Evolutionary conservation across 2,329 filamentous ascomycete species (phyloP).

Genomic region (Monascus ruber): DNA sequence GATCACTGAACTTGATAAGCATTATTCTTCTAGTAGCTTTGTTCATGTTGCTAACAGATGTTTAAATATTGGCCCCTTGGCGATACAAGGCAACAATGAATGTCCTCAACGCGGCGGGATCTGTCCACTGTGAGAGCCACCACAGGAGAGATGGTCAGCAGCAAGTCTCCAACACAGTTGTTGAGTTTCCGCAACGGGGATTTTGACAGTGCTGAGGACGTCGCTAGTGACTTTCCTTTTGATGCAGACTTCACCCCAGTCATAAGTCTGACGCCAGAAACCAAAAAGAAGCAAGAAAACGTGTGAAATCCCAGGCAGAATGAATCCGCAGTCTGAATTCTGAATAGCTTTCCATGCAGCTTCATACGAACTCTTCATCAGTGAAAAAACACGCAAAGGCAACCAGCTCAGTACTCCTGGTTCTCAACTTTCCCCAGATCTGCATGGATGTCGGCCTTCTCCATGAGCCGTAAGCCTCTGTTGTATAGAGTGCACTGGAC

Average conservation of each 20-base stretch:
- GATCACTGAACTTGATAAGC: background rate
- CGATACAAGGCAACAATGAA: background rate
- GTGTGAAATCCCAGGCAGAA: too few relatives aligned
- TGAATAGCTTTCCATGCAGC: too few relatives aligned
- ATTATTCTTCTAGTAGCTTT: background rate
- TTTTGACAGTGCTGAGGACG: background rate
- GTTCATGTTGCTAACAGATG: background rate
- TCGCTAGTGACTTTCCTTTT: background rate
- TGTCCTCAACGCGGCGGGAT: background rate
- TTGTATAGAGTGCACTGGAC: too few relatives aligned
- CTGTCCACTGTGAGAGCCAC: background rate
- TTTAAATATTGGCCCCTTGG: background rate
- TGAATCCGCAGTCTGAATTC: too few relatives aligned
- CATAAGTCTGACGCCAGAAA: too few relatives aligned
- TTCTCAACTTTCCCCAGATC: too few relatives aligned
- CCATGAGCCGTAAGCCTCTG: too few relatives aligned
- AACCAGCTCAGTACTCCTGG: too few relatives aligned
- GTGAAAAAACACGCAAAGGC: too few relatives aligned
- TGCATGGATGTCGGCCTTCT: too few relatives aligned
- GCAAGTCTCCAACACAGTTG: background rate
- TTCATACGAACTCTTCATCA: too few relatives aligned
- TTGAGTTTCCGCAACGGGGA: background rate
- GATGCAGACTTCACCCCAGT: conserved; percentile 1
- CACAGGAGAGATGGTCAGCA: background rate
- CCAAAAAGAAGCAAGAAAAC: too few relatives aligned